Conservation (phyloP, 805 yeast species). For the Suhomyces canberraensis region DNA sequence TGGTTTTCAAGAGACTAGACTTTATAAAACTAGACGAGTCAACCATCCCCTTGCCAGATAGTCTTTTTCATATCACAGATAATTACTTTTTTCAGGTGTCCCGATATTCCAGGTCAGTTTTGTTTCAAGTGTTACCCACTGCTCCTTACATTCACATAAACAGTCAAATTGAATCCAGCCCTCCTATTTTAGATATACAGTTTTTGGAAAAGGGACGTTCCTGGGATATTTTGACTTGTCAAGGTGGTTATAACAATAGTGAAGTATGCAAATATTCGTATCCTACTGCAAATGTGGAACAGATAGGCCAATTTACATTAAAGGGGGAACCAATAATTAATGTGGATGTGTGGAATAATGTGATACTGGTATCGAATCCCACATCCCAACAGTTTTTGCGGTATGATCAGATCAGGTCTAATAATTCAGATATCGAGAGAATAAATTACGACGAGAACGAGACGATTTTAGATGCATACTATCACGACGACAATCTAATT, state of each 20-base stretch:
- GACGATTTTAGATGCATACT: too few species aligned
- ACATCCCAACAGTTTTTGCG: too few species aligned
- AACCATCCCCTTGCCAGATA: constrained; percentile 23
- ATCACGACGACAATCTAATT: too few species aligned
- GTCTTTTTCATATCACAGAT: constrained; percentile 23
- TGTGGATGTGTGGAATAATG: neutral
- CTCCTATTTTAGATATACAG: constrained; percentile 30
- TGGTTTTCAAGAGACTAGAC: constrained; percentile 14
- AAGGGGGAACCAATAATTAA: neutral
- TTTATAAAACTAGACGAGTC: constrained; percentile 26
- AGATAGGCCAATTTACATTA: neutral
- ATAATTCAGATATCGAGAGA: too few species aligned
- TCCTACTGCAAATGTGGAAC: neutral
- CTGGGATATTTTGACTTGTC: constrained; percentile 14
- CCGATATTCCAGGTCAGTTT: constrained; percentile 26
- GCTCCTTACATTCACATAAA: constrained; percentile 26
- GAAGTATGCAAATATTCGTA: constrained; percentile 13
- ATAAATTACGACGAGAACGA: too few species aligned
- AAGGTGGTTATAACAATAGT: constrained; percentile 36
- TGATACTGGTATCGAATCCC: neutral
- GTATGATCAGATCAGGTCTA: too few species aligned
- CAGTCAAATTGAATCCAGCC: constrained; percentile 20
- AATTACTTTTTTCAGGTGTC: constrained; percentile 31
- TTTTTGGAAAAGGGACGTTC: constrained; percentile 1
- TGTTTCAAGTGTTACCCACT: constrained; percentile 23